Conservation (phyloP, 495 filamentous ascomycete species). For the Ramalina intermedia region DNA sequence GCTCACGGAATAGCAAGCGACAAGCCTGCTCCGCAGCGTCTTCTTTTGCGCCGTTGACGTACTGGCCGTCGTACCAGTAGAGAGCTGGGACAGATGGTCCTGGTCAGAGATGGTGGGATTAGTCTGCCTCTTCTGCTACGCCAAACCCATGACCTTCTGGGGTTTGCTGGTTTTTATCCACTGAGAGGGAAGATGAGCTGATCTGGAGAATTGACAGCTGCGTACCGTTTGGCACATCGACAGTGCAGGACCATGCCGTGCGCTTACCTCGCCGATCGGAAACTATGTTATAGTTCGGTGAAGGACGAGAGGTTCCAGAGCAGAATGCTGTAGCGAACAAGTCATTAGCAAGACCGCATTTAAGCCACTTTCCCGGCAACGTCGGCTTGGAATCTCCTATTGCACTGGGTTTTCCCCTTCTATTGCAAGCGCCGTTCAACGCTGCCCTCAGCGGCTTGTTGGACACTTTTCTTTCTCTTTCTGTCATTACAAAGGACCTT, state of each 20-base stretch:
- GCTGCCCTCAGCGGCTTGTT: too few relatives aligned
- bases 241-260: slow-evolving; percentile 75
- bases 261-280: slow-evolving; percentile 77
- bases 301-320: slow-evolving; percentile 16
- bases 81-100: slow-evolving; percentile 45
- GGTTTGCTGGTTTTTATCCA: background rate
- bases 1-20: background rate
- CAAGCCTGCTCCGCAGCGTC: slow-evolving; percentile 68
- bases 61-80: slow-evolving; percentile 85
- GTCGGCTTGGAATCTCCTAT: too few relatives aligned
- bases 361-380: too few relatives aligned
- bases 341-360: background rate
- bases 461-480: too few relatives aligned
- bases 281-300: slow-evolving; percentile 54
- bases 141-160: background rate
- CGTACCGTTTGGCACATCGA: slow-evolving; percentile 24
- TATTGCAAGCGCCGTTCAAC: background rate
- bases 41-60: slow-evolving; percentile 75
- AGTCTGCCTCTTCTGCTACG: background rate
- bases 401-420: too few relatives aligned
- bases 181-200: background rate
- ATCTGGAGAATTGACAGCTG: background rate
- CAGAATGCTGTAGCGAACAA: background rate
- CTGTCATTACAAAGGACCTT: too few relatives aligned
- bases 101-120: slow-evolving; percentile 6